Evolutionary conservation across 1,284 basidiomycete genomes (phyloP).

Genomic region (Malassezia restricta): DNA sequence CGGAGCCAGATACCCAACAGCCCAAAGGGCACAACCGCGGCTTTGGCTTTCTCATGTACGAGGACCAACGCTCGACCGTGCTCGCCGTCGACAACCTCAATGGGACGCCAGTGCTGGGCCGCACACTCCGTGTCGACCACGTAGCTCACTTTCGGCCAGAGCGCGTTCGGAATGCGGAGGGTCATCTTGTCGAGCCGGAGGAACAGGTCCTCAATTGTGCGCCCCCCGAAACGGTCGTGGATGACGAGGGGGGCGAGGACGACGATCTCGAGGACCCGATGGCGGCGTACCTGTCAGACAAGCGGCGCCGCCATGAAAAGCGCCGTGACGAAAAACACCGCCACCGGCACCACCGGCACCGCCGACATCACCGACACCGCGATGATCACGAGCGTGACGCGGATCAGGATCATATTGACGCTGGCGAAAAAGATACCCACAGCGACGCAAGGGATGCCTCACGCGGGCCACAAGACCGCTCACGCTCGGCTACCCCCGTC

Average conservation of each 20-base stretch:
- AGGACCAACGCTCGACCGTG: slow-evolving; percentile 89
- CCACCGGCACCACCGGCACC: not conserved
- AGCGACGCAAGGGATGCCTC: no score
- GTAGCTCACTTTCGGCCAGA: slow-evolving; percentile 79
- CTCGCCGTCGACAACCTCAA: slow-evolving; percentile 98
- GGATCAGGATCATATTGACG: not conserved
- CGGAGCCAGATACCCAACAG: not conserved
- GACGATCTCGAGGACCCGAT: slow-evolving; percentile 95
- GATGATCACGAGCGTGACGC: no score
- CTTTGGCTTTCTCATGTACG: slow-evolving; percentile 97
- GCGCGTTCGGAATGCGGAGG: slow-evolving; percentile 63
- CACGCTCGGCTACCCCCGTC: not conserved
- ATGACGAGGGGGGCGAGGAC: slow-evolving; percentile 39
- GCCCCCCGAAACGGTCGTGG: slow-evolving; percentile 16
- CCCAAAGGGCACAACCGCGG: slow-evolving; percentile 51
- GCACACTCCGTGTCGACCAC: slow-evolving; percentile 78
- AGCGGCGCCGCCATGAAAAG: not conserved
- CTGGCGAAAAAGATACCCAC: not conserved
- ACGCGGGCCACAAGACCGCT: no score
- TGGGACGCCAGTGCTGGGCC: slow-evolving; percentile 73
- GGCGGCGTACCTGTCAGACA: slow-evolving; percentile 59
- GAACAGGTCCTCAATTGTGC: slow-evolving; percentile 35
- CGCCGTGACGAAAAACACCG: not conserved
- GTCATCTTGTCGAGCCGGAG: slow-evolving; percentile 74
- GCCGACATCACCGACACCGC: not conserved